Conservation (phyloP, 169 alveolate species). For the Eimeria falciformis region DNA sequence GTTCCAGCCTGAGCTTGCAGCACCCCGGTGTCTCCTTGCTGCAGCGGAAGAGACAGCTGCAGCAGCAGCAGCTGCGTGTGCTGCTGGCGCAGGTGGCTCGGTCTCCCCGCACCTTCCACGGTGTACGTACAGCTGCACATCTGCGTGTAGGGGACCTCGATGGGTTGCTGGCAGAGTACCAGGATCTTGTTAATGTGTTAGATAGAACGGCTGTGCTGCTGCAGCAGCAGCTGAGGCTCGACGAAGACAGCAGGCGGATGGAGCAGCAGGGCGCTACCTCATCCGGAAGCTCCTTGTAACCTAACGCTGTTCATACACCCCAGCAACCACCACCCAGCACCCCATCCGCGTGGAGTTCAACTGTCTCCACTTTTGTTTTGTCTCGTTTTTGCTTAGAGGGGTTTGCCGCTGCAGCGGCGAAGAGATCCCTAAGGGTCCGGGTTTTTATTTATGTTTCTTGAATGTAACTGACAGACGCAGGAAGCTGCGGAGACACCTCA, state of each 20-base stretch:
- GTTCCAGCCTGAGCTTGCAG: background rate
- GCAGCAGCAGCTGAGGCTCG: constrained; percentile 37
- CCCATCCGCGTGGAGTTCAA: no score
- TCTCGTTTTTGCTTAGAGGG: no score
- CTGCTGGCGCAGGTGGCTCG: background rate
- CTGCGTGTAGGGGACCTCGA: background rate
- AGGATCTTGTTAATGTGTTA: background rate
- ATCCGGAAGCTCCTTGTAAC: no score
- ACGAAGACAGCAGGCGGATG: constrained; percentile 20
- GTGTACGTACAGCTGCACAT: background rate
- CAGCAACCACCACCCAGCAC: no score
- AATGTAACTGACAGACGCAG: no score
- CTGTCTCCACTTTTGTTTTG: no score
- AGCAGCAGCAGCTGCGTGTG: background rate
- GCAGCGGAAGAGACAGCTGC: constrained; percentile 8
- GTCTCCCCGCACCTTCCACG: background rate
- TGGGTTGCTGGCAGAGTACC: constrained; percentile 17
- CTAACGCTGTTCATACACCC: no score
- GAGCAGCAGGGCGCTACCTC: background rate
- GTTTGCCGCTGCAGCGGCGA: no score
- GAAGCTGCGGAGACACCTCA: no score
- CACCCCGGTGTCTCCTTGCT: background rate
- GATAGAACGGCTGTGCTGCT: constrained; percentile 15
- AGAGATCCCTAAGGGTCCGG: no score
- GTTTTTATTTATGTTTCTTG: no score